Conservation (phyloP, 2,329 filamentous ascomycete genomes). For the Trichothecium sympodiale region DNA sequence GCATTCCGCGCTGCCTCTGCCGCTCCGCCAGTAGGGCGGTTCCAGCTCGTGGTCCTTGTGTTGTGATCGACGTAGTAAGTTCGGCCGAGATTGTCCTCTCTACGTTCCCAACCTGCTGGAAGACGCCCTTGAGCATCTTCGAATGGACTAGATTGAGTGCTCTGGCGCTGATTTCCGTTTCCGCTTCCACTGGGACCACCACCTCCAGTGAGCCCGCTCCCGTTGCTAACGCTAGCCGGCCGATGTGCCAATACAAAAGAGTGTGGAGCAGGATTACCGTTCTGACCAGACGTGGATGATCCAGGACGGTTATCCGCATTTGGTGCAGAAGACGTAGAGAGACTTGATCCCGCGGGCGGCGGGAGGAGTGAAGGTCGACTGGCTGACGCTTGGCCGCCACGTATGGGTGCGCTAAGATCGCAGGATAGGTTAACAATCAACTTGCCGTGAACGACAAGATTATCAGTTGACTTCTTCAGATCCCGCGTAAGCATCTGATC, state of each 20-base stretch:
- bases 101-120: slow-evolving; percentile 88
- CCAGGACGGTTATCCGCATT: slow-evolving; percentile 36
- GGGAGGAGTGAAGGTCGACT: slow-evolving; percentile 29
- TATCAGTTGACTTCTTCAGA: slow-evolving; percentile 95
- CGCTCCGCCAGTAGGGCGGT: slow-evolving; percentile 70
- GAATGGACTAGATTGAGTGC: slow-evolving; percentile 66
- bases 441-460: slow-evolving; percentile 94
- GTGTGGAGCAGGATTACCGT: slow-evolving; percentile 30
- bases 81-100: slow-evolving; percentile 87
- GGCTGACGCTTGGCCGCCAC: slow-evolving; percentile 32
- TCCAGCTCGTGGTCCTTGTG: slow-evolving; percentile 93
- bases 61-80: slow-evolving; percentile 99
- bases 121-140: slow-evolving; percentile 91
- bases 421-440: slow-evolving; percentile 94
- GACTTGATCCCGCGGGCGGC: slow-evolving; percentile 29
- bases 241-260: slow-evolving; percentile 31
- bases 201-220: slow-evolving; percentile 10
- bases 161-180: slow-evolving; percentile 17
- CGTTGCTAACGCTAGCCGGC: slow-evolving; percentile 34
- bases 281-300: slow-evolving; percentile 40
- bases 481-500: slow-evolving; percentile 98
- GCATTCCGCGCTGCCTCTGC: slow-evolving; percentile 62
- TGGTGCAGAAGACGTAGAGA: slow-evolving; percentile 32
- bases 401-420: slow-evolving; percentile 64
- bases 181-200: slow-evolving; percentile 8